These are phyloP conservation scores for Daldinia childiae DNA, from an alignment of 495 filamentous ascomycete species.

Conservation along the genomic window DNA sequence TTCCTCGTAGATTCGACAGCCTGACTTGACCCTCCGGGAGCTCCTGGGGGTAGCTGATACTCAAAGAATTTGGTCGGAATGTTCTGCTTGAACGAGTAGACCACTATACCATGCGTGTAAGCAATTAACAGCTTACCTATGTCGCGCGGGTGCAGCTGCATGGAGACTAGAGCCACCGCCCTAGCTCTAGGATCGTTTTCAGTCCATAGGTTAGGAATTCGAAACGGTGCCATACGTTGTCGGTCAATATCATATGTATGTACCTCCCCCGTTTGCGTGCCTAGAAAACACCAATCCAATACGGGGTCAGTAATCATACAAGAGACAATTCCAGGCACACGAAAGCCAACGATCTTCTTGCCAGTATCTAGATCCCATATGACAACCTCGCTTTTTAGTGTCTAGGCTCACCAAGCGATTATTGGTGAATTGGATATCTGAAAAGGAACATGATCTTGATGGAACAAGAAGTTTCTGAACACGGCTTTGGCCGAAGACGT, in stretches of 20 bases:
- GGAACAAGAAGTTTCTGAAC: conserved; percentile 81
- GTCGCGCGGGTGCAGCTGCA: conserved; percentile 89
- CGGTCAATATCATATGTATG: conserved; percentile 91
- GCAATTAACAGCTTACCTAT: conserved; percentile 91
- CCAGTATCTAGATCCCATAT: conserved; percentile 77
- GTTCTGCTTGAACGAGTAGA: conserved; percentile 93
- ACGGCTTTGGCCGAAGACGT: conserved; percentile 87
- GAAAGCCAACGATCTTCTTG: conserved; percentile 67
- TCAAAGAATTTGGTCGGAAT: conserved; percentile 78
- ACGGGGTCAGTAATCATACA: conserved; percentile 82
- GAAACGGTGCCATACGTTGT: conserved; percentile 75
- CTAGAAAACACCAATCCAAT: conserved; percentile 89
- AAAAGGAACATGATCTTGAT: conserved; percentile 55
- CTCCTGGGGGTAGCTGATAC: conserved; percentile 82
- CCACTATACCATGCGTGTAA: conserved; percentile 84
- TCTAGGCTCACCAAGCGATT: conserved; percentile 86
- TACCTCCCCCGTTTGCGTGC: conserved; percentile 79
- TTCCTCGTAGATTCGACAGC: conserved; percentile 63
- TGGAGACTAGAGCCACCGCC: conserved; percentile 61
- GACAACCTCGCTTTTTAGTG: conserved; percentile 78
- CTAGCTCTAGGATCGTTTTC: conserved; percentile 62
- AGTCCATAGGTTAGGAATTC: conserved; percentile 84
- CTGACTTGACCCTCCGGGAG: conserved; percentile 78
- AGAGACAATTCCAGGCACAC: conserved; percentile 75
- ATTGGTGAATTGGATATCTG: conserved; percentile 59